A percentile compares a stretch with the other conserved stretches of the same genome.
Conservation (phyloP, 2,329 filamentous ascomycete species). For the Botrytis tulipae region DNA sequence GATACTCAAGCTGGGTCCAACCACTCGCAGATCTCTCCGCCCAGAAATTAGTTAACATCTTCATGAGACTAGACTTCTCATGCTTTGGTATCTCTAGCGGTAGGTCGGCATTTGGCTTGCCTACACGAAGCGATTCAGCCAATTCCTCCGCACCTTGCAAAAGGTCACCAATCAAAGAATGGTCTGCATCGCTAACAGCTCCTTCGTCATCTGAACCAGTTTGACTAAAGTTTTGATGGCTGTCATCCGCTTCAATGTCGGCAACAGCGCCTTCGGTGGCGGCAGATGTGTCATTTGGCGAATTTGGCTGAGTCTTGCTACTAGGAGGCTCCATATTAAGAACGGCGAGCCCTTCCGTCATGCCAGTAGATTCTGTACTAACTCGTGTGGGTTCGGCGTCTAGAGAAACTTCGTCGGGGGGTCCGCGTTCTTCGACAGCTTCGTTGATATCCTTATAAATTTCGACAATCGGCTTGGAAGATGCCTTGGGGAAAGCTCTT, state of each 20-base stretch:
- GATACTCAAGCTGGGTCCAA: slow-evolving; percentile 90
- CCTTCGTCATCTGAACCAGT: slow-evolving; percentile 69
- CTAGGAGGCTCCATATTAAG: slow-evolving; percentile 29
- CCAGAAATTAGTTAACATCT: slow-evolving; percentile 97
- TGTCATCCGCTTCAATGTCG: slow-evolving; percentile 45
- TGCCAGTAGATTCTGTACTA: slow-evolving; percentile 34
- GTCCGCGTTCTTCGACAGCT: slow-evolving; percentile 78
- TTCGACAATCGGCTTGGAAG: slow-evolving; percentile 93
- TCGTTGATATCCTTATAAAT: slow-evolving; percentile 93
- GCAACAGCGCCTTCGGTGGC: slow-evolving; percentile 36
- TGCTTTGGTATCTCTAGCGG: slow-evolving; percentile 81
- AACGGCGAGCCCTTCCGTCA: slow-evolving; percentile 36
- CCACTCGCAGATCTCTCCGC: slow-evolving; percentile 94
- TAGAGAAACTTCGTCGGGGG: slow-evolving; percentile 54
- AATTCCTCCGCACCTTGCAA: slow-evolving; percentile 61
- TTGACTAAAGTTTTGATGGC: slow-evolving; percentile 50
- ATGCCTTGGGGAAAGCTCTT: slow-evolving; percentile 82
- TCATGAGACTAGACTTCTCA: slow-evolving; percentile 89
- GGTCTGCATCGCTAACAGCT: slow-evolving; percentile 69
- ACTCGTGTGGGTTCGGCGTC: slow-evolving; percentile 33
- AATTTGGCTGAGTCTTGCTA: slow-evolving; percentile 28
- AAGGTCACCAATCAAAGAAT: slow-evolving; percentile 66
- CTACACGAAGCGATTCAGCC: slow-evolving; percentile 53
- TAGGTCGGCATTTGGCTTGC: slow-evolving; percentile 57
- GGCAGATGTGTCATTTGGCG: slow-evolving; percentile 34